A percentile compares a stretch with the other conserved stretches of the same genome.
Conservation (phyloP, 345 rosid species). For the Geranium brycei region DNA sequence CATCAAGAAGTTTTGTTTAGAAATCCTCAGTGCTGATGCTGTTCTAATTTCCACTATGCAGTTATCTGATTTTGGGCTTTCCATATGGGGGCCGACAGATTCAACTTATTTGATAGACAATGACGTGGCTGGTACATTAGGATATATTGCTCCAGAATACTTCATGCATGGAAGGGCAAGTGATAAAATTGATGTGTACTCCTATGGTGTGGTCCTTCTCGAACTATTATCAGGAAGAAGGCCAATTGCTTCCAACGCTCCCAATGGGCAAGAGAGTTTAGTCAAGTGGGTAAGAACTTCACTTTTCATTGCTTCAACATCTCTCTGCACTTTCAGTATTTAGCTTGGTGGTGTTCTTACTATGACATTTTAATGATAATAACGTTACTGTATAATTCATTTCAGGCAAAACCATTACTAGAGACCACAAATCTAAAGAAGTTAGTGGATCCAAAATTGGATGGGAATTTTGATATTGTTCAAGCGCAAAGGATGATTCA, state of each 20-base stretch:
- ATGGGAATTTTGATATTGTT: conserved; percentile 21
- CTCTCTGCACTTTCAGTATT: not conserved
- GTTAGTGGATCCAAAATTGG: conserved; percentile 49
- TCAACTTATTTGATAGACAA: conserved; percentile 53
- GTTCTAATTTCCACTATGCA: conserved; percentile 19
- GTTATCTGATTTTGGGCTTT: conserved; percentile 96
- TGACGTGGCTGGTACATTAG: conserved; percentile 92
- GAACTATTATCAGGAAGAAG: conserved; percentile 86
- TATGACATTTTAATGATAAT: not conserved
- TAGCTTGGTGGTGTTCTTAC: no score
- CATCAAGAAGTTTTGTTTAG: not conserved
- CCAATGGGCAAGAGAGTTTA: conserved; percentile 79
- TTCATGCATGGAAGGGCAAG: conserved; percentile 85
- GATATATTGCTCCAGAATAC: conserved; percentile 99
- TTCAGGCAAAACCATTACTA: conserved; percentile 75
- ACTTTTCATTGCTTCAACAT: not conserved
- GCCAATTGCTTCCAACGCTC: conserved; percentile 54
- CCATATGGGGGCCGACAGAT: conserved; percentile 55
- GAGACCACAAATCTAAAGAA: conserved; percentile 44
- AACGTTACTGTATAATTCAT: not conserved
- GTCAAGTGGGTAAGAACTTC: conserved; percentile 78
- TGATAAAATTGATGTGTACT: conserved; percentile 85
- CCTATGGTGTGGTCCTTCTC: conserved; percentile 88
- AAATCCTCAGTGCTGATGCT: conserved; percentile 9
- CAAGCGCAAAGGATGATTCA: conserved; percentile 66